Base-by-base conservation (phyloP, 148 eudicot species). In the Nyssa sinensis region DNA sequence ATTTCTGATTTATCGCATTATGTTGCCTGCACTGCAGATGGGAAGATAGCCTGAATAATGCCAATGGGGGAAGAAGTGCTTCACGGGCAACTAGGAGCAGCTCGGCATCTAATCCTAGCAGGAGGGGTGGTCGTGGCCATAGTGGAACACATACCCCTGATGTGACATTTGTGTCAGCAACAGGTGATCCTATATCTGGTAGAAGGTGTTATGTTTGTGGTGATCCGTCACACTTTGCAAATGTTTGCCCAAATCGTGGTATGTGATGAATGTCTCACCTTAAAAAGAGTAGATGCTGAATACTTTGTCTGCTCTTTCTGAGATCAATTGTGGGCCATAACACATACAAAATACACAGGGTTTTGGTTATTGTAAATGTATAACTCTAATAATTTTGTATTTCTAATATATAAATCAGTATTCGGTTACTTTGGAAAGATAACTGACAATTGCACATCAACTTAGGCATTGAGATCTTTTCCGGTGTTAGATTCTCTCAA, bases 141-240 rank as follows among this genome's bases (percentile, higher is more conserved):
- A 19, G 59, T 19, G 19, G 59, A 55, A 24, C 59, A 25, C 69
- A 24, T 59, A 74, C 80, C 33, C 66, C 66, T 71, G 86, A 60
- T 67, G 81, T 70, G 5, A 78, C 89, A 21, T 95, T 93, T 81
- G 93, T 95, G 37, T 95, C 98, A 21, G 94, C 97, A 69, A 90
- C 94, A 61, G 99, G 99, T 67, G 94, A 95, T n/a, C 97, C 97
- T 44, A 69, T 81, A 44, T 73, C 92, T 63, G 88, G 83, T 19
- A 86, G 89, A 84, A 78, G 91, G 72, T 93, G 99, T 79, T 95
- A 74, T 77, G 47, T 73, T 30, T 93, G 99, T 75, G 92, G 94
- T 31, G 98, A 95, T 83, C 94, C 99, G 23, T 80, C 94, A 16
- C 99, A 95, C 81, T 90, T 95, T 77, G 94, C 99, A 49, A 93